Evolutionary conservation across 495 filamentous ascomycete genomes (phyloP).

Genomic region (Penicillium cataractarum): DNA sequence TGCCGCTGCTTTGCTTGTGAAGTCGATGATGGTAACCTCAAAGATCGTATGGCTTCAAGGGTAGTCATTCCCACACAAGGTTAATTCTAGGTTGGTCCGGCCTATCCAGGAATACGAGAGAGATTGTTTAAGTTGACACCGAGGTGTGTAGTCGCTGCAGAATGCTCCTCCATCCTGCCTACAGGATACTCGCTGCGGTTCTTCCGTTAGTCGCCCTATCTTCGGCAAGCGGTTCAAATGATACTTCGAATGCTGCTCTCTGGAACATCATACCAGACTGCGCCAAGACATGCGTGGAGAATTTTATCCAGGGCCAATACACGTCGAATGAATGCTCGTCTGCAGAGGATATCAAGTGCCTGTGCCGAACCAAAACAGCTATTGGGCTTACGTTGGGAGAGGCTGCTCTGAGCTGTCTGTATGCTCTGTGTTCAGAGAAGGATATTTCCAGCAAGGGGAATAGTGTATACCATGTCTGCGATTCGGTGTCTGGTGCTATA

Average conservation of each 20-base stretch:
- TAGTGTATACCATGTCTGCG: slow-evolving; percentile 62
- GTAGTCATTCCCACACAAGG: slow-evolving; percentile 31
- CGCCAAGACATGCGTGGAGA: slow-evolving; percentile 62
- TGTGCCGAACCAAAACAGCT: slow-evolving; percentile 61
- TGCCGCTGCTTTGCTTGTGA: slow-evolving; percentile 3
- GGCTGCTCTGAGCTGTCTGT: slow-evolving; percentile 64
- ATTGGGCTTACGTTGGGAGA: slow-evolving; percentile 72
- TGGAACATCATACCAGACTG: slow-evolving; percentile 61
- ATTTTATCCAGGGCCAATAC: slow-evolving; percentile 64
- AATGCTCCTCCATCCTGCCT: slow-evolving; percentile 38
- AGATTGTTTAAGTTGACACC: neutral
- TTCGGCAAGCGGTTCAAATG: slow-evolving; percentile 15
- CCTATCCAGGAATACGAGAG: neutral
- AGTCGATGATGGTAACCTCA: slow-evolving; percentile 32
- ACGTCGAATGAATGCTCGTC: slow-evolving; percentile 47
- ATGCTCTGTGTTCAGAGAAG: slow-evolving; percentile 44
- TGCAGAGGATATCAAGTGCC: slow-evolving; percentile 58
- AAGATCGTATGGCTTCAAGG: slow-evolving; percentile 28
- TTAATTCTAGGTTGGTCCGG: slow-evolving; percentile 25
- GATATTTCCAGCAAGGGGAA: slow-evolving; percentile 22
- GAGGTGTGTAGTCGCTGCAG: slow-evolving; percentile 28
- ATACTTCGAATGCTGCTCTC: slow-evolving; percentile 30
- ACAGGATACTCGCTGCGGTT: slow-evolving; percentile 33
- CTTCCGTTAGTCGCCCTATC: slow-evolving; percentile 27
- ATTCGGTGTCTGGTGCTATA: slow-evolving; percentile 52